Base-by-base conservation (phyloP, 2,329 filamentous ascomycete genomes). In the Exophiala spinifera region DNA sequence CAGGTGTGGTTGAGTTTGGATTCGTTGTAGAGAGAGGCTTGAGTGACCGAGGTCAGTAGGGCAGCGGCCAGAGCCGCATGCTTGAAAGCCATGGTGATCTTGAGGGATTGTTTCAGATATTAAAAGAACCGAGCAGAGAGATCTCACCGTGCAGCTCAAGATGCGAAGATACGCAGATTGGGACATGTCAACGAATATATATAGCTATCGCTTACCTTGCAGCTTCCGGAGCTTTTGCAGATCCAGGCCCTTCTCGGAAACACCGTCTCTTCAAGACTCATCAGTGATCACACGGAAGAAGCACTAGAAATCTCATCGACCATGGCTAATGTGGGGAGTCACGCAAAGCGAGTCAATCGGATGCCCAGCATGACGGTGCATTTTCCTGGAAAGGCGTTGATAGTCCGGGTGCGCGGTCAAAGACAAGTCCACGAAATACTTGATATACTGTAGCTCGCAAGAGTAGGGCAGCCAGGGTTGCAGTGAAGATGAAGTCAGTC, bases 1-100 rank as follows among this genome's bases (percentile, higher is more conserved):
- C 82, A 84, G 10, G 79, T 82, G 65, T 84, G 81, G 66, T 84
- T 84, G 40, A 74, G 64, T 15, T 72, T 71, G 59, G 73, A 79
- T 58, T 79, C 70, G 51, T 73, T 71, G 49, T 78, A 78, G 4
- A 78, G 67, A 17, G 53, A 59, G 20, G 47, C 54, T 37, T 53
- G 44, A 19, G 42, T 49, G 17, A 39, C 10, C 2, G 45, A 31
- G 39, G 46, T 36, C 37, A 37, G 19, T 13, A 60, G 51, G 20
- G 48, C 34, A 4, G 40, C 48, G 23, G 45, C 48, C 13, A 56
- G n/a, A n/a, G 43, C 53, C n/a, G 43, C 39, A 33, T 36, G 45
- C 25, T 43, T 55, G n/a, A 46, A 46, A 19, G 31, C 46, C 54
- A 60, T 60, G 23, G 4, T 49, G 20, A 4, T 15, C 10, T 20